Evolutionary conservation across 495 filamentous ascomycete species (phyloP).

Genomic region (Cetradonia linearis): DNA sequence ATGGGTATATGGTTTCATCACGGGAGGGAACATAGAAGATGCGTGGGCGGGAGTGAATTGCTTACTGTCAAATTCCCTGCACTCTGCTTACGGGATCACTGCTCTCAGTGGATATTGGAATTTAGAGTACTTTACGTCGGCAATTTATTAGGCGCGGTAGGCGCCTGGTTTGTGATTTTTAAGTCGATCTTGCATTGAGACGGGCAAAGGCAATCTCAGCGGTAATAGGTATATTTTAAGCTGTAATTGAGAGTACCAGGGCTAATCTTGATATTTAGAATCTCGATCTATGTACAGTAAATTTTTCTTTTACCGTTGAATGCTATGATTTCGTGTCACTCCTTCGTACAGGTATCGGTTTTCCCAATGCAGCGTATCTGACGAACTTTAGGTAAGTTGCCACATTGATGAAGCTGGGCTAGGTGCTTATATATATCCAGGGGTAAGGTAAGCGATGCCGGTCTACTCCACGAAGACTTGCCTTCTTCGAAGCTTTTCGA

Average conservation of each 20-base stretch:
- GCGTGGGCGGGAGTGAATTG: too few relatives aligned
- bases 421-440: not conserved
- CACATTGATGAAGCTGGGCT: not conserved
- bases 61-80: too few relatives aligned
- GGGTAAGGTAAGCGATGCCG: too few relatives aligned
- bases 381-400: not conserved
- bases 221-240: not conserved
- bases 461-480: not conserved
- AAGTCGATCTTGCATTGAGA: too few relatives aligned
- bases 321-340: not conserved
- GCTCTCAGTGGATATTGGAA: too few relatives aligned
- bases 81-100: too few relatives aligned
- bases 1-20: constrained; percentile 24
- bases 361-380: not conserved
- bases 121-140: not conserved
- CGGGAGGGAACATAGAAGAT: too few relatives aligned
- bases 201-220: not conserved
- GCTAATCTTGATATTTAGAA: not conserved
- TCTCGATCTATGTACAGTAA: not conserved
- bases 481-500: too few relatives aligned
- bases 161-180: too few relatives aligned
- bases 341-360: not conserved
- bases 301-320: not conserved
- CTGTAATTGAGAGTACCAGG: not conserved
- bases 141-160: not conserved